phyloP scores from a whole-genome alignment of 768 basidiomycete species.

The Trametes meyenii region DNA sequence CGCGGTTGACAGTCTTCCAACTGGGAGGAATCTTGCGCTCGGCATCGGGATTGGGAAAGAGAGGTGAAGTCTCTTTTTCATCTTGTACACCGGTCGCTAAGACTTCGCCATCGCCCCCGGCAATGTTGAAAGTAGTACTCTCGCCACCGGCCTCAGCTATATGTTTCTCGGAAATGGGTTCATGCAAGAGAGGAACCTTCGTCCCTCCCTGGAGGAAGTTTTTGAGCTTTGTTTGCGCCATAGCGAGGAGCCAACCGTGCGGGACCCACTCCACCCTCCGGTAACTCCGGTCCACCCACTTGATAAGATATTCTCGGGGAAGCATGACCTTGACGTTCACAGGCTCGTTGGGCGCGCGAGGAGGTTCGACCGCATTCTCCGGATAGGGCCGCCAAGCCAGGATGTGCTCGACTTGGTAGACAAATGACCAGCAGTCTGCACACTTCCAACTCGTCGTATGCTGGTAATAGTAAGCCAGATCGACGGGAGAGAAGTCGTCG shows the following conservation, averaged over 20 bases:
- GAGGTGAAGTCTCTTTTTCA: conserved; percentile 28
- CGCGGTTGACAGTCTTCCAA: conserved; percentile 93
- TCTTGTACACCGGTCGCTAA: conserved; percentile 1
- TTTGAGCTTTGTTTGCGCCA: conserved; percentile 66
- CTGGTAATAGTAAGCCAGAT: conserved; percentile 69
- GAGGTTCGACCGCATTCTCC: conserved; percentile 57
- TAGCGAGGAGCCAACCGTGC: conserved; percentile 85
- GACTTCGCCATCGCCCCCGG: conserved; percentile 27
- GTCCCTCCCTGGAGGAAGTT: conserved; percentile 75
- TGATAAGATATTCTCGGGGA: conserved; percentile 92
- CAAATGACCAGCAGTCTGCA: conserved; percentile 74
- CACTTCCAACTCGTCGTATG: conserved; percentile 62
- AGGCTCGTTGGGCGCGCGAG: conserved; percentile 40
- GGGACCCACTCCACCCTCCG: conserved; percentile 86
- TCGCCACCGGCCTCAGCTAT: conserved; percentile 34
- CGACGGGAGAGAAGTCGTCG: conserved; percentile 32
- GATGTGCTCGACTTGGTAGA: conserved; percentile 76
- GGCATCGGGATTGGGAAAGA: conserved; percentile 64
- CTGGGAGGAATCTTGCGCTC: conserved; percentile 69
- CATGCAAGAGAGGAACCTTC: conserved; percentile 64
- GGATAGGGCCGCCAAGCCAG: conserved; percentile 91
- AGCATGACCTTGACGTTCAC: conserved; percentile 60
- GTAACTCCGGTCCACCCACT: conserved; percentile 83
- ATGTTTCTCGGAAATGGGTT: conserved; percentile 41
- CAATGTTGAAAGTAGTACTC: conserved; percentile 44